Evolutionary conservation across 306 rosid species (phyloP), one percentile per base, ranked within the genome.

Genomic region (Trichosanthes truncata): DNA sequence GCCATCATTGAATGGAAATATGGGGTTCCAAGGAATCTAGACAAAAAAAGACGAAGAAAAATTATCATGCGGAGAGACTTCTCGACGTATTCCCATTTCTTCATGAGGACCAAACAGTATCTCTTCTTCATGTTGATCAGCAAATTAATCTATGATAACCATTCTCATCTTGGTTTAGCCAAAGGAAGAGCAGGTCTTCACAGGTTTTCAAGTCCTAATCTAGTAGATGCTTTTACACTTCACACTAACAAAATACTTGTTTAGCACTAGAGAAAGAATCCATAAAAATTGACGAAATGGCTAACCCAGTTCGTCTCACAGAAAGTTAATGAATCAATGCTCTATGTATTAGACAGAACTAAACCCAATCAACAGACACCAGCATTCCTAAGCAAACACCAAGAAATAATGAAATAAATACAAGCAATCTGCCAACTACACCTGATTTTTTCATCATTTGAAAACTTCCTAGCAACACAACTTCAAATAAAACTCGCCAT

Each of bases 1-100:
- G 89, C 91, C 81, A 92, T 68, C 97, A 95, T 91, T 76, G 97
- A 95, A 85, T 95, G 97, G 84, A 95, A 89, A 84, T 84, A 92
- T 45, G 98, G 97, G 77, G 96, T 91, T 49, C 99, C 96, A 78
- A 92, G 92, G 84, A 95, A 95, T 85, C 98, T 95, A 87, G 52
- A 87, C 15, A 81, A 81, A 85, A 83, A 85, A 78, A 84, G 68
- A 82, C 25, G 26, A 46, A 43, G 35, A 56, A 82, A 25, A 72
- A 11, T 3, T 74, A 74, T 46, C 33, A 68, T 3, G 20, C 25
- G 3, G 51, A 68, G 12, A 5, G 18, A 46, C 45, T 26, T 35
- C 26, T 40, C 17, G 40, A n/a, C 4, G 43, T n/a, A 21, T 9
- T 52, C 57, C n/a, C 18, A 60, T 60, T 60, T 60, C 36, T 60